Conservation (phyloP, 495 filamentous ascomycete genomes). For the Staphylotrichum longicolle region DNA sequence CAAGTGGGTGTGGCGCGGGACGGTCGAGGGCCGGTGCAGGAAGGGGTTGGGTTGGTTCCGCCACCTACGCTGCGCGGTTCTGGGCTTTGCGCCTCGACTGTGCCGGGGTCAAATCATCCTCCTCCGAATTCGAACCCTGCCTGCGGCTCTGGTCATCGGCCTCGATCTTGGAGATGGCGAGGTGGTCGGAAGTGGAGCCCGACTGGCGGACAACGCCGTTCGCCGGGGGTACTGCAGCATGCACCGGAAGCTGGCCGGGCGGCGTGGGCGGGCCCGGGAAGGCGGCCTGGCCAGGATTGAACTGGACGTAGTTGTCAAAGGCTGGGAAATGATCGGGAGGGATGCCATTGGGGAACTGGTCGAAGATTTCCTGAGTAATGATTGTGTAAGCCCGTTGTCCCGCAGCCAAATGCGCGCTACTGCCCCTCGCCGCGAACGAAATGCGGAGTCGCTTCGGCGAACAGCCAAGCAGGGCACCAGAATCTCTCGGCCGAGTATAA, state of each 20-base stretch:
- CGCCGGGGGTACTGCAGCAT: constrained; percentile 24
- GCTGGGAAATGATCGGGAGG: constrained; percentile 46
- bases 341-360: constrained; percentile 40
- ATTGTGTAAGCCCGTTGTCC: constrained; percentile 40
- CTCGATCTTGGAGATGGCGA: constrained; percentile 42
- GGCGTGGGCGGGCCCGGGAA: constrained; percentile 47
- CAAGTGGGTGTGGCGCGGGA: not conserved
- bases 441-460: constrained; percentile 27
- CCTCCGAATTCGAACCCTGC: constrained; percentile 49
- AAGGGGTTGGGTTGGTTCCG: constrained; percentile 2
- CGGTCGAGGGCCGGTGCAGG: not conserved
- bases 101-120: constrained; percentile 68
- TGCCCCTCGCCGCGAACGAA: constrained; percentile 19
- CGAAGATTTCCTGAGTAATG: constrained; percentile 47
- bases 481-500: constrained; percentile 19
- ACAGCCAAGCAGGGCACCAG: constrained; percentile 9
- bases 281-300: constrained; percentile 36
- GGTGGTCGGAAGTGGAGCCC: constrained; percentile 31
- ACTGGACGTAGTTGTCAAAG: constrained; percentile 46
- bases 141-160: constrained; percentile 33
- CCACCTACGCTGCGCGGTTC: constrained; percentile 89
- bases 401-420: constrained; percentile 29
- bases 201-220: constrained; percentile 31
- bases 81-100: constrained; percentile 90
- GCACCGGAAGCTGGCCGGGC: constrained; percentile 33